Base-by-base conservation (phyloP, 2,329 filamentous ascomycete species). In the Helminthosporium solani region DNA sequence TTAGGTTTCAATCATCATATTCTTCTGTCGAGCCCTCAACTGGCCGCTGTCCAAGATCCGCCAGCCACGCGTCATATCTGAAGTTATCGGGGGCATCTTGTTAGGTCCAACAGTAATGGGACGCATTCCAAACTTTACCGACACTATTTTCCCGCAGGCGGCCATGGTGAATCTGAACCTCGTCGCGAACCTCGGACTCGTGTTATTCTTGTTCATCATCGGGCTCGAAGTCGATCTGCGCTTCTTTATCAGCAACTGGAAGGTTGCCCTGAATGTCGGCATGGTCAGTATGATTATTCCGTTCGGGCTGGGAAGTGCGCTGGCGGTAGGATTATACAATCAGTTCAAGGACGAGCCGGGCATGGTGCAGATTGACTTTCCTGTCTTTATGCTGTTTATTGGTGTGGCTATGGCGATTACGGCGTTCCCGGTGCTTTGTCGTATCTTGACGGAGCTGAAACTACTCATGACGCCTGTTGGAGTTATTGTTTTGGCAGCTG, bases 371-470 rank as follows among this genome's bases (percentile, higher is more conserved):
- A 82, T 87, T 40, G 68, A 72, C 14, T 86, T 86, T 63, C 78
- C 79, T 2, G 78, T 82, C 2, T 87, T 81, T 55, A 76, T 84
- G 70, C 77, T 90, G 19, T 97, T 97, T 66, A 88, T 96, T 54
- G 92, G 91, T 69, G 91, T 95, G 42, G 92, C 92, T 0, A 85
- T 96, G 70, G 88, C 90, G 21, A 97, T 97, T 58, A 96, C 92
- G 78, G 83, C 83, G 12, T 86, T 97, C 60, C 92, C 92, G 0
- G 92, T 97, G 0, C 81, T 97, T 11, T 96, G 92, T 64, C 88
- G 92, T 67, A 97, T 97, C 56, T 75, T 97, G 54, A 92, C 90
- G 0, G 91, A 96, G 69, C 76, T 97, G 42, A 94, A 96, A 60
- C 77, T 97, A 40, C 83, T 97, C 3, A 75, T 81, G 44, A 94